Conservation (phyloP, 2,329 filamentous ascomycete species). For the Colletotrichum plurivorum region DNA sequence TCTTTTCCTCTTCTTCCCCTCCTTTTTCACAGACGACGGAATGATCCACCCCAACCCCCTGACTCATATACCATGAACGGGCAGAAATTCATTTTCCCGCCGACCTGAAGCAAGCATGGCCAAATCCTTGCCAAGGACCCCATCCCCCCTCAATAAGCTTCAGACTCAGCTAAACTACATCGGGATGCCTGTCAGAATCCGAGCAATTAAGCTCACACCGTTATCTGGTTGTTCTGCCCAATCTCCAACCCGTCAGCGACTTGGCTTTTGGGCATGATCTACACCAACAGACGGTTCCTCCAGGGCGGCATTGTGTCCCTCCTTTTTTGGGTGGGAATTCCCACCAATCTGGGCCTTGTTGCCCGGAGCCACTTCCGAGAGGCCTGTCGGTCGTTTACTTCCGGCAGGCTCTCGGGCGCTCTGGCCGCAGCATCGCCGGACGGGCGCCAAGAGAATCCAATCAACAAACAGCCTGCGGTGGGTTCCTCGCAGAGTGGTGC, state of each 20-base stretch:
- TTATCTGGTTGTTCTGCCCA: background rate
- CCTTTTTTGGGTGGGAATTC: background rate
- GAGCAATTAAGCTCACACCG: conserved; percentile 35
- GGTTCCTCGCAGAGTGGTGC: conserved; percentile 1
- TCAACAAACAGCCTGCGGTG: background rate
- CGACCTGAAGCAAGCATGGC: conserved; percentile 21
- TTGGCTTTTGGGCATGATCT: conserved; percentile 1
- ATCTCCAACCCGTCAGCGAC: background rate
- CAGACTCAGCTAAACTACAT: conserved; percentile 11
- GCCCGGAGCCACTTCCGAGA: conserved; percentile 8
- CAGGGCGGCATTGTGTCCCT: background rate
- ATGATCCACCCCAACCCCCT: conserved; percentile 12
- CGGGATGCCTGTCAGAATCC: background rate
- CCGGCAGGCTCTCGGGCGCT: background rate
- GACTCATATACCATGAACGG: background rate
- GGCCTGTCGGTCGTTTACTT: background rate
- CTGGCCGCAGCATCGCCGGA: background rate
- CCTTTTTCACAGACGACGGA: no score
- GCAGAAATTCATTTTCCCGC: conserved; percentile 6
- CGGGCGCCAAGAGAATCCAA: conserved; percentile 22
- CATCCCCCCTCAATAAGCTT: conserved; percentile 32
- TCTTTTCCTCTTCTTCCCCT: background rate
- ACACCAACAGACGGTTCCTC: background rate
- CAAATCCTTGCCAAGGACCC: conserved; percentile 13
- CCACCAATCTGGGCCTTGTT: conserved; percentile 23